These are phyloP conservation scores for Peronospora destructor DNA, from an alignment of 352 stramenopile genomes.

Conservation along the genomic window DNA sequence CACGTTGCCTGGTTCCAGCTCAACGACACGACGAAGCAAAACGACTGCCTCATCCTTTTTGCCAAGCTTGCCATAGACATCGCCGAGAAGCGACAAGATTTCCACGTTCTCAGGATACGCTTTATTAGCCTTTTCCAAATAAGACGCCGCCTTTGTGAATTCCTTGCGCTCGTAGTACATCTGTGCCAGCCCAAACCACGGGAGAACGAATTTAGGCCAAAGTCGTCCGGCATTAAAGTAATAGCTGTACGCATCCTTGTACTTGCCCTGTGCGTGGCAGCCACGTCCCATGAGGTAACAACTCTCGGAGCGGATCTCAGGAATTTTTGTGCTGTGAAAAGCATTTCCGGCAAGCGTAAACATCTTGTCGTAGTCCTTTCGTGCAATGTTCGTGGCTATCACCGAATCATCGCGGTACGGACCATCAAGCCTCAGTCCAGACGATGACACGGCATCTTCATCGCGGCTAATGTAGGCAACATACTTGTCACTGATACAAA, in stretches of 20 bases:
- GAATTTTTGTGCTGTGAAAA: conserved; percentile 85
- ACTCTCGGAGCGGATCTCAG: conserved; percentile 92
- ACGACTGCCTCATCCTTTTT: conserved; percentile 79
- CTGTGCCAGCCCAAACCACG: conserved; percentile 82
- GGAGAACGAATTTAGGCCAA: conserved; percentile 83
- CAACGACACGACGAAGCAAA: conserved; percentile 73
- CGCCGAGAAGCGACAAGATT: conserved; percentile 69
- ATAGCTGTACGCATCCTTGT: conserved; percentile 94
- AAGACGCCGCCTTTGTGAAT: conserved; percentile 72
- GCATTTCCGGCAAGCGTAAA: conserved; percentile 82
- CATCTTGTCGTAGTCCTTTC: conserved; percentile 89
- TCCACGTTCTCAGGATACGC: conserved; percentile 85
- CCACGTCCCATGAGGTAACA: conserved; percentile 94
- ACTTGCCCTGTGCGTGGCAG: conserved; percentile 91
- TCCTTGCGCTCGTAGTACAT: conserved; percentile 88
- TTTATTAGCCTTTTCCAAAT: conserved; percentile 87
- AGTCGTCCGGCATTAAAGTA: conserved; percentile 91
- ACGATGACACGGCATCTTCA: conserved; percentile 51
- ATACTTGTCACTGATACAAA: conserved; percentile 91
- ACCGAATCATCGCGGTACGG: conserved; percentile 75
- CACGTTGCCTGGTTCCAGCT: conserved; percentile 80
- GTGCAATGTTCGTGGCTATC: conserved; percentile 51
- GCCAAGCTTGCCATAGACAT: conserved; percentile 76
- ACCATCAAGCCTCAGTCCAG: conserved; percentile 63
- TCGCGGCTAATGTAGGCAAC: conserved; percentile 81